Base-by-base conservation (phyloP, 2,329 filamentous ascomycete species). In the Pleurostoma richardsiae region DNA sequence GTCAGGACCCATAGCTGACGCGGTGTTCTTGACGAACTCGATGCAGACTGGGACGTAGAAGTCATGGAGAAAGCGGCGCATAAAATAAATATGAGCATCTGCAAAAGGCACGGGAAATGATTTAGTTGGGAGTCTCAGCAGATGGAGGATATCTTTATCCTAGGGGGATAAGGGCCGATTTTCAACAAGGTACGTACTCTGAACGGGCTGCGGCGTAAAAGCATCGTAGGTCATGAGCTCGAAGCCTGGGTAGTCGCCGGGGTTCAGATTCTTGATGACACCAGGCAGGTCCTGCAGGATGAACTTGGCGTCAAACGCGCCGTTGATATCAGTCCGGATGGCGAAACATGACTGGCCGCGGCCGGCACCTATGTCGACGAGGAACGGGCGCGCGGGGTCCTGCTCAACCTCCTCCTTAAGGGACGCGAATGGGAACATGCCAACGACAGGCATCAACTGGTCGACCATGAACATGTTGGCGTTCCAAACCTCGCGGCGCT, bases 401-500 rank as follows among this genome's bases (percentile, higher is more conserved):
- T 55, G 49, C 27, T 59, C 50, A 3, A 63, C 60, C 28, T 59
- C 55, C 2, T 57, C 54, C 42, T 56, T 58, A 3, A 66, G 50
- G 3, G 59, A 54, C 2, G 51, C 48, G 43, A 63, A 66, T 1
- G 61, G 63, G n/a, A 65, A 66, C 63, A 66, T 66, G 43, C 62
- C 63, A 3, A 51, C 39, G 10, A 66, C 58, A 6, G 63, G 63
- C 55, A 65, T 65, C 26, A 62, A 42, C 42, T 62, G 54, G 11
- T 63, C 61, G 19, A 60, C 55, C 41, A 56, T 55, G 36, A 59
- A 55, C 52, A 66, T 57, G 39, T 56, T 61, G 19, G 52, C 50
- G 43, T 66, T 63, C 63, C 63, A 66, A n/a, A 64, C 49, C 10
- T 57, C 53, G 5, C 62, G 59, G n/a, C 53, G 54, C 39, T 61